These are phyloP conservation scores for Tetragonia tetragonoides DNA, from an alignment of 148 eudicot species.

Conservation along the genomic window DNA sequence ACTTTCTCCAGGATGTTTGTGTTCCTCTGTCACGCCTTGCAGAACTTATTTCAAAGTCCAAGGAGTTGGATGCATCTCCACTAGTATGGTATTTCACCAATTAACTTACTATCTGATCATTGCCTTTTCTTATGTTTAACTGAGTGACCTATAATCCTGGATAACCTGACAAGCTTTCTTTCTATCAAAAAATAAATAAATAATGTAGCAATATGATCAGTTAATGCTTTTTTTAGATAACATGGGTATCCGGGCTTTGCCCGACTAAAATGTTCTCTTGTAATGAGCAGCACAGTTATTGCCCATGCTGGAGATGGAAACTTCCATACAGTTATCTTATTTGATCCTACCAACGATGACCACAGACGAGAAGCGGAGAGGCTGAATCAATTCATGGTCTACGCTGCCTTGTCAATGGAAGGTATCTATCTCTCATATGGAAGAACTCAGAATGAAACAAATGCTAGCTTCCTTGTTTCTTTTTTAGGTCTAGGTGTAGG, in stretches of 20 bases:
- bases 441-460: not conserved
- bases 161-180: not conserved
- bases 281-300: constrained; percentile 64
- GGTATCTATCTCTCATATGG: constrained; percentile 38
- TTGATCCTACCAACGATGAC: constrained; percentile 74
- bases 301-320: constrained; percentile 99
- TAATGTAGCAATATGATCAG: not conserved
- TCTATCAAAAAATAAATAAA: not conserved
- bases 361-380: constrained; percentile 91
- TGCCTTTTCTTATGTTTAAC: not conserved
- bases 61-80: constrained; percentile 81
- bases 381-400: constrained; percentile 85
- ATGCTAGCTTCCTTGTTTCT: not conserved
- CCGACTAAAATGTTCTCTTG: not conserved
- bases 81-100: constrained; percentile 55
- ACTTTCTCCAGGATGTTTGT: constrained; percentile 77
- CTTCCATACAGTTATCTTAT: constrained; percentile 85
- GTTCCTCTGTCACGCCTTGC: constrained; percentile 89
- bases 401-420: constrained; percentile 87
- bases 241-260: no score
- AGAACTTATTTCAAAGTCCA: constrained; percentile 84
- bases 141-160: not conserved
- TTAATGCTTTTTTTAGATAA: not conserved
- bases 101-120: not conserved
- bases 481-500: not conserved